A percentile compares a stretch with the other conserved stretches of the same genome.
phyloP scores from a whole-genome alignment of 2,329 filamentous ascomycete species.

The Neurospora sp. region DNA sequence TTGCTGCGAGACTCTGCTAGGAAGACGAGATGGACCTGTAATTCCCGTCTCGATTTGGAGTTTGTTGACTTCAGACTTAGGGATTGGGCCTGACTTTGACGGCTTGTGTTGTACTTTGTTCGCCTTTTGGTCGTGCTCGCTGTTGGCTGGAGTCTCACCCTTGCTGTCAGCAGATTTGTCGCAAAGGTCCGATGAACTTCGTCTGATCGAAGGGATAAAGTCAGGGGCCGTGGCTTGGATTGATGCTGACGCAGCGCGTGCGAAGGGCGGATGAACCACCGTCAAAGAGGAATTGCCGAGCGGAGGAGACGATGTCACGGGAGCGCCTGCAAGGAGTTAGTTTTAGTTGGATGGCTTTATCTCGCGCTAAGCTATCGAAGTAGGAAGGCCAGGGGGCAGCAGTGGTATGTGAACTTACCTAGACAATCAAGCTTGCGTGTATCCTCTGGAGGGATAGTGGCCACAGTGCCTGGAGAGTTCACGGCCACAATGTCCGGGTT shows the following conservation, averaged over 20 bases:
- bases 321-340: background rate
- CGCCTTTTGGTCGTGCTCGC: background rate
- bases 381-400: background rate
- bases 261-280: background rate
- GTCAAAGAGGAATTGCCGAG: background rate
- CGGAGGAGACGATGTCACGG: background rate
- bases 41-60: constrained; percentile 1
- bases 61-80: background rate
- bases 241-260: background rate
- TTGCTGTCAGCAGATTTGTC: background rate
- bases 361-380: background rate
- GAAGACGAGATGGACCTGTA: constrained; percentile 10
- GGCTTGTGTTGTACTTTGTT: background rate
- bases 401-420: background rate
- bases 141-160: background rate
- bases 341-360: background rate
- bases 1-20: background rate
- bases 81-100: constrained; percentile 10
- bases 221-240: background rate
- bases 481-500: background rate
- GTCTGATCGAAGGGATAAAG: background rate
- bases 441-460: background rate
- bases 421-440: background rate
- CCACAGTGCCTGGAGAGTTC: background rate
- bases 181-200: background rate